Conservation (phyloP, 2,329 filamentous ascomycete genomes). For the Dendryphion nanum region DNA sequence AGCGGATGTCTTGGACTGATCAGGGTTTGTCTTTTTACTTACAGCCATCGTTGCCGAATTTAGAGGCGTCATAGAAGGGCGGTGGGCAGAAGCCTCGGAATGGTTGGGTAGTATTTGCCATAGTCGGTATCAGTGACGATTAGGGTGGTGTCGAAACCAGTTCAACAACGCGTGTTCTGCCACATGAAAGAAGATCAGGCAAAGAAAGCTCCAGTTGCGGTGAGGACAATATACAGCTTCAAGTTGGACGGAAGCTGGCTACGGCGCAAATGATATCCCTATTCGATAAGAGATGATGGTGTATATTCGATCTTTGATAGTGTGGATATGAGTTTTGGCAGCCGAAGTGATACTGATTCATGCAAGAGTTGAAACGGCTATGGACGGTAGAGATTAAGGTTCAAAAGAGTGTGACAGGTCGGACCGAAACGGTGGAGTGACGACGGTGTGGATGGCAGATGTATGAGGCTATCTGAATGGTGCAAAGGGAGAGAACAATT, state of each 20-base stretch:
- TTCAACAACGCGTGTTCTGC: no score
- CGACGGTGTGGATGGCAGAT: no score
- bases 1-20: no score
- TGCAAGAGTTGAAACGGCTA: conserved; percentile 28
- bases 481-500: no score
- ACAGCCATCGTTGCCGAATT: conserved; percentile 69
- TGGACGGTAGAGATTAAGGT: conserved; percentile 8
- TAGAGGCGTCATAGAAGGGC: conserved; percentile 66
- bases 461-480: no score
- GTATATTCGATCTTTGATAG: conserved; percentile 10
- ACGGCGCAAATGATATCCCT: conserved; percentile 4
- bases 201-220: no score
- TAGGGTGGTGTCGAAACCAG: conserved; percentile 7
- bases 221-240: not conserved
- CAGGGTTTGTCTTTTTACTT: no score
- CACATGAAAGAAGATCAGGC: no score
- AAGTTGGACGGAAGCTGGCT: not conserved
- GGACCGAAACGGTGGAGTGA: no score
- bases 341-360: conserved; percentile 18
- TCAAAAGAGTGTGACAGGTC: conserved; percentile 15
- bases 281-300: conserved; percentile 5
- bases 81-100: conserved; percentile 59
- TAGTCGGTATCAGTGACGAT: conserved; percentile 27
- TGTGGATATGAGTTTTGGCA: conserved; percentile 8
- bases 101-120: conserved; percentile 21